phyloP scores from a whole-genome alignment of 306 rosid genomes.

The Vigna trinervia region DNA sequence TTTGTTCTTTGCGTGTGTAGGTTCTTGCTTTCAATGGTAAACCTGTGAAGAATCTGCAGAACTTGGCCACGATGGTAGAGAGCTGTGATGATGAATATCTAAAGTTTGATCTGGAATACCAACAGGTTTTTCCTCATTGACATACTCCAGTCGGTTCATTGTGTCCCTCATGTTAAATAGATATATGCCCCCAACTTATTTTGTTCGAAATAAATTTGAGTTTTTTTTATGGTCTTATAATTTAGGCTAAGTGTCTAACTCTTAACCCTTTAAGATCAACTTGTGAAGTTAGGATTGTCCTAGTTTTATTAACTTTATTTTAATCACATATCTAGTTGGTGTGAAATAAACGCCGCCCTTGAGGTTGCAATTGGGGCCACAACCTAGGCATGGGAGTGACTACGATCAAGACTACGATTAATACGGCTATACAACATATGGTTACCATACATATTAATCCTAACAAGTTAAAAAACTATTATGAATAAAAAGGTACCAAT shows the following conservation, averaged over 20 bases:
- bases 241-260: not conserved
- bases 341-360: too few species aligned
- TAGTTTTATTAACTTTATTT: not conserved
- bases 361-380: too few species aligned
- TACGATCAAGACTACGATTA: too few species aligned
- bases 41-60: slow-evolving; percentile 86
- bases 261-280: not conserved
- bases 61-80: slow-evolving; percentile 90
- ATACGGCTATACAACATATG: too few species aligned
- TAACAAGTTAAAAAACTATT: not conserved
- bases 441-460: not conserved
- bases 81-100: slow-evolving; percentile 77
- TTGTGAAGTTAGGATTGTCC: not conserved
- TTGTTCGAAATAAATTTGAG: slow-evolving; percentile 9
- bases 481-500: not conserved
- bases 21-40: slow-evolving; percentile 86
- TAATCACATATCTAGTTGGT: too few species aligned
- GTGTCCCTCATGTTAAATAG: not conserved
- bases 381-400: too few species aligned
- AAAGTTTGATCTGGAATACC: slow-evolving; percentile 84
- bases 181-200: not conserved
- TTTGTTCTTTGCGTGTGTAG: slow-evolving; percentile 49
- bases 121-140: slow-evolving; percentile 65
- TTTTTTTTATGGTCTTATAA: not conserved
- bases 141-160: not conserved